Evolutionary conservation across 2,329 filamentous ascomycete species (phyloP).

Genomic region (Tolypocladium cylindrosporum): DNA sequence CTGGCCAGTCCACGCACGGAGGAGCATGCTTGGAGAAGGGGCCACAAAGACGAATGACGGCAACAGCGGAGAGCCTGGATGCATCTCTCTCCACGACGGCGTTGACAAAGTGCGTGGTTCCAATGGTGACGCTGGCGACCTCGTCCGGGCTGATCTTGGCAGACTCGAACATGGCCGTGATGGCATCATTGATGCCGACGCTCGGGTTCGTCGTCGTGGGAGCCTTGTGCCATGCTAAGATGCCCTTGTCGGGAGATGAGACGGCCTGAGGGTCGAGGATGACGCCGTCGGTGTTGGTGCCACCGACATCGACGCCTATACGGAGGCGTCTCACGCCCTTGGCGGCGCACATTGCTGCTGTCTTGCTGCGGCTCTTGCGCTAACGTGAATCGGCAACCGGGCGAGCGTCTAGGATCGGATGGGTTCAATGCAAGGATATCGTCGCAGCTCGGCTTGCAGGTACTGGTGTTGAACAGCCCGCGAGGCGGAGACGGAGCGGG

Average conservation of each 20-base stretch:
- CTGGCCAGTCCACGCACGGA: conserved; percentile 44
- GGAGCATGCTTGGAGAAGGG: conserved; percentile 41
- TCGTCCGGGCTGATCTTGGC: conserved; percentile 20
- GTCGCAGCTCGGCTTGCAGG: neutral
- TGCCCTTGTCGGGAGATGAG: conserved; percentile 26
- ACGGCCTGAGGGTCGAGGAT: conserved; percentile 32
- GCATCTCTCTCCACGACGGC: conserved; percentile 45
- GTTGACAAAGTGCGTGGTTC: conserved; percentile 50
- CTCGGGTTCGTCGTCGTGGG: conserved; percentile 38
- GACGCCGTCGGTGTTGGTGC: conserved; percentile 45
- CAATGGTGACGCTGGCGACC: conserved; percentile 40
- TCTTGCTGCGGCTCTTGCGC: neutral
- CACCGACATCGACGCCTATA: conserved; percentile 37
- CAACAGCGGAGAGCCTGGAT: conserved; percentile 36
- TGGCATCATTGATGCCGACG: conserved; percentile 33
- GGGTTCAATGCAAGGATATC: neutral
- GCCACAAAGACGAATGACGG: conserved; percentile 43
- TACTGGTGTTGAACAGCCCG: neutral
- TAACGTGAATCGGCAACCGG: neutral
- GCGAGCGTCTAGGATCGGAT: neutral
- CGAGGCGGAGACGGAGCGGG: neutral
- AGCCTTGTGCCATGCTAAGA: conserved; percentile 39
- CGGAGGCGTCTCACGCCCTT: conserved; percentile 17
- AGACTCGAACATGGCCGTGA: conserved; percentile 30
- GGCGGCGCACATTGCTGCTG: neutral